Conservation (phyloP, 1,284 basidiomycete species). For the Meira miltonrushii region DNA sequence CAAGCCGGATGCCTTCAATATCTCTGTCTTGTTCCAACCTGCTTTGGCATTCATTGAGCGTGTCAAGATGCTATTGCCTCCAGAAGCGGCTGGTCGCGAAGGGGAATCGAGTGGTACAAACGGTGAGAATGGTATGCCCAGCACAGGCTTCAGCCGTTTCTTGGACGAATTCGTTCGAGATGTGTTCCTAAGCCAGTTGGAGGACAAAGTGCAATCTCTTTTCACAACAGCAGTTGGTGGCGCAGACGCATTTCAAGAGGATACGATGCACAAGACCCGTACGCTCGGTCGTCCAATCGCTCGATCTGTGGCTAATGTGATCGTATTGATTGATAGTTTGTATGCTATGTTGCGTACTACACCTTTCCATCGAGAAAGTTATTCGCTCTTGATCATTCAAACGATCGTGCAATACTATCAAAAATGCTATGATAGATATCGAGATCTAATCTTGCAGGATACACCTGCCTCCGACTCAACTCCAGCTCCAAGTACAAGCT, state of each 20-base stretch:
- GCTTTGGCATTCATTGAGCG: slow-evolving; percentile 79
- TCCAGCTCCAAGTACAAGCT: not conserved
- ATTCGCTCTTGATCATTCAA: slow-evolving; percentile 86
- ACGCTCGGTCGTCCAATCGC: slow-evolving; percentile 64
- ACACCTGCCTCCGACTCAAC: not conserved
- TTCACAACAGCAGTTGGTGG: slow-evolving; percentile 29
- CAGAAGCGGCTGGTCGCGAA: slow-evolving; percentile 33
- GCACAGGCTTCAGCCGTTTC: slow-evolving; percentile 65
- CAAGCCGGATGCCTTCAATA: slow-evolving; percentile 88
- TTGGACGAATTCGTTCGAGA: slow-evolving; percentile 91
- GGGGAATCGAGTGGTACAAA: not conserved
- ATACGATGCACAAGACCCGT: slow-evolving; percentile 37
- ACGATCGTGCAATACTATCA: slow-evolving; percentile 96
- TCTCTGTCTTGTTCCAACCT: slow-evolving; percentile 86
- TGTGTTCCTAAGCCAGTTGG: slow-evolving; percentile 87
- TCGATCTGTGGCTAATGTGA: slow-evolving; percentile 78
- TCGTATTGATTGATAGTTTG: slow-evolving; percentile 84
- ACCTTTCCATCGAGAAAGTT: slow-evolving; percentile 89
- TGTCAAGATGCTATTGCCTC: slow-evolving; percentile 48
- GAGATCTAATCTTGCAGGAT: slow-evolving; percentile 53
- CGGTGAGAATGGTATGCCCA: not conserved
- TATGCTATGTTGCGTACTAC: slow-evolving; percentile 86
- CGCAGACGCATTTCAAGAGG: slow-evolving; percentile 63
- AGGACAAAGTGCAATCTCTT: slow-evolving; percentile 70
- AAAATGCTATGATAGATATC: slow-evolving; percentile 80